These are phyloP conservation scores for Debaryomycetaceae sp. DNA, from an alignment of 1,139 yeast species.

Conservation along the genomic window DNA sequence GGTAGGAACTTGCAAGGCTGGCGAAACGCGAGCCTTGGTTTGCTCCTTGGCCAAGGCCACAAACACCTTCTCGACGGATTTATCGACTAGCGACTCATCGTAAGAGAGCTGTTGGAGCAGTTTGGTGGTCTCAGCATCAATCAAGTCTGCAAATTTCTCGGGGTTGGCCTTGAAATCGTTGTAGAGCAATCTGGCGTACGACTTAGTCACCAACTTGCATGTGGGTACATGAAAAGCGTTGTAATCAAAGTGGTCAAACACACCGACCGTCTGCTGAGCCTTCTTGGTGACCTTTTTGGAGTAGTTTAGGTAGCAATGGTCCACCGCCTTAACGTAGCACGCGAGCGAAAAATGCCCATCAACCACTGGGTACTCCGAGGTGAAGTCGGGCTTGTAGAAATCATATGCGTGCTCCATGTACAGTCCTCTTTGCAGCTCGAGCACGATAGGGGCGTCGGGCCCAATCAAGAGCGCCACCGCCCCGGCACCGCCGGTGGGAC, in stretches of 20 bases:
- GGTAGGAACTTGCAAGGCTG: constrained; percentile 84
- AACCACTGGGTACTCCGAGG: constrained; percentile 94
- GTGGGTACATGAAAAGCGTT: constrained; percentile 98
- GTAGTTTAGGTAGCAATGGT: constrained; percentile 78
- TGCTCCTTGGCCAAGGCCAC: constrained; percentile 72
- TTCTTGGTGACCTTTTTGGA: constrained; percentile 71
- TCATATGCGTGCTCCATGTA: constrained; percentile 96
- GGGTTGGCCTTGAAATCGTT: constrained; percentile 79
- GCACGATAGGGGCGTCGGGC: constrained; percentile 95
- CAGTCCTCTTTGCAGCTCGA: constrained; percentile 84
- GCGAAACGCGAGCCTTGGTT: constrained; percentile 66
- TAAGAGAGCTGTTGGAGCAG: constrained; percentile 58
- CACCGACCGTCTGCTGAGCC: constrained; percentile 51
- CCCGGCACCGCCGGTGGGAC: constrained; percentile 99
- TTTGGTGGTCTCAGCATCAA: constrained; percentile 53
- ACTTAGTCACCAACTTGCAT: constrained; percentile 90
- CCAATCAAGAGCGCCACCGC: constrained; percentile 93
- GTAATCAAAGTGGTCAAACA: constrained; percentile 77
- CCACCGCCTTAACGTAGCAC: constrained; percentile 93
- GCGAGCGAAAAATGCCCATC: constrained; percentile 95
- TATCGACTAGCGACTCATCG: constrained; percentile 77
- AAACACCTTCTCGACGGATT: constrained; percentile 78
- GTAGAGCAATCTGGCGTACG: constrained; percentile 87
- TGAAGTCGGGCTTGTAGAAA: constrained; percentile 96
- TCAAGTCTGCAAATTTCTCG: constrained; percentile 45